Evolutionary conservation across 257 asterid genomes (phyloP).

Genomic region (Ilex asprella): DNA sequence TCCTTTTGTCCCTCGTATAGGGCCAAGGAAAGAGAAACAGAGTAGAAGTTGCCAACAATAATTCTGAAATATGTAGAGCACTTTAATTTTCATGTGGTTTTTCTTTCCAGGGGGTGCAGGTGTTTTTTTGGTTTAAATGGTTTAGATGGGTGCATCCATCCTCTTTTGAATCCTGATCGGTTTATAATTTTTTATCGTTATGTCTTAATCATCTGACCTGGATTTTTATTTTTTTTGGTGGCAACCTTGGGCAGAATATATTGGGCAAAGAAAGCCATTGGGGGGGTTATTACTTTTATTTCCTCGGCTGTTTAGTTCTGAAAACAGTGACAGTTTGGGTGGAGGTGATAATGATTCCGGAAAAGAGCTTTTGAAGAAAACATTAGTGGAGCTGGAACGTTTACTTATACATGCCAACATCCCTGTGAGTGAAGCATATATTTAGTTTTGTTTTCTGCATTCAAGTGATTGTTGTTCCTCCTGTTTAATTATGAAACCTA

Average conservation of each 20-base stretch:
- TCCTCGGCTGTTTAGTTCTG: constrained; percentile 62
- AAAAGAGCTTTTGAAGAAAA: constrained; percentile 30
- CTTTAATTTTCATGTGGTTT: neutral
- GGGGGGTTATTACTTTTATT: constrained; percentile 85
- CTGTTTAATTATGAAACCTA: neutral
- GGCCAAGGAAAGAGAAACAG: neutral
- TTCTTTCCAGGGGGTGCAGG: neutral
- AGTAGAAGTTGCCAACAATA: no score
- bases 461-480: neutral
- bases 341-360: constrained; percentile 33
- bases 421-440: constrained; percentile 55
- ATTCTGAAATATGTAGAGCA: neutral
- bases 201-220: constrained; percentile 2
- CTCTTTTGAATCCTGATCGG: constrained; percentile 11
- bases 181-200: neutral
- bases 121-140: neutral
- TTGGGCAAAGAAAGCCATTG: constrained; percentile 64
- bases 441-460: constrained; percentile 2
- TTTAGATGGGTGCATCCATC: neutral
- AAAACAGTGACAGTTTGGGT: constrained; percentile 29
- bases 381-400: constrained; percentile 55
- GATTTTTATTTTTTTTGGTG: constrained; percentile 9
- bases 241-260: constrained; percentile 57
- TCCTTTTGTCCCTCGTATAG: neutral
- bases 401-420: constrained; percentile 66